A percentile compares a stretch with the other conserved stretches of the same genome.
Conservation (phyloP, 257 asterid genomes). For the Solanum pennellii region DNA sequence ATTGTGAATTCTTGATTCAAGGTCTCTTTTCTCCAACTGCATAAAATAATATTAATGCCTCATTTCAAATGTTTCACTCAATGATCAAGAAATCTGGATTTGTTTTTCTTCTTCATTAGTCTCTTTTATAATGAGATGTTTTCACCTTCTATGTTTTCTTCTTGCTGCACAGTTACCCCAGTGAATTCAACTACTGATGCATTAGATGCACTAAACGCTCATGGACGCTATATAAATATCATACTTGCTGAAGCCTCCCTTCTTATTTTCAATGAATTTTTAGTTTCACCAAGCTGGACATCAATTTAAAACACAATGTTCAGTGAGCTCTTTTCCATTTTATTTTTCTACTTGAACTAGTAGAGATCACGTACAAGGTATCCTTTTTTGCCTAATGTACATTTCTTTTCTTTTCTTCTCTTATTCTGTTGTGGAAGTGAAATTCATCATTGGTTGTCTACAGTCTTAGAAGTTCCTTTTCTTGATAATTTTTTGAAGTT, state of each 20-base stretch:
- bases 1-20: too few relatives aligned
- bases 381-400: not conserved
- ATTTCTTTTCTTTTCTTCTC: not conserved
- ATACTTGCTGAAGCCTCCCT: conserved; percentile 50
- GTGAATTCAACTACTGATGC: conserved; percentile 32
- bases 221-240: conserved; percentile 37
- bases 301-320: too few relatives aligned
- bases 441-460: too few relatives aligned
- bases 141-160: not conserved
- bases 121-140: not conserved
- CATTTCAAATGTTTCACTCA: too few relatives aligned
- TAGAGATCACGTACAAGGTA: not conserved
- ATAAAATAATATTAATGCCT: too few relatives aligned
- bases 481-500: too few relatives aligned
- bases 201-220: conserved; percentile 22
- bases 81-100: not conserved
- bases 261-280: conserved; percentile 28
- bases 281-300: too few relatives aligned
- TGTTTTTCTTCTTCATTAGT: not conserved
- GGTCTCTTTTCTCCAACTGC: too few relatives aligned
- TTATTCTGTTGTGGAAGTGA: conserved; percentile 14
- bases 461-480: too few relatives aligned
- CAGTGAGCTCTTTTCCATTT: conserved; percentile 24
- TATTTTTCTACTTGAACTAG: not conserved
- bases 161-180: conserved; percentile 31